Percentiles rank a stretch among this genome's conserved stretches.
These are phyloP conservation scores for Escallonia rubra DNA, from an alignment of 129 eudicot genomes.

Conservation along the genomic window DNA sequence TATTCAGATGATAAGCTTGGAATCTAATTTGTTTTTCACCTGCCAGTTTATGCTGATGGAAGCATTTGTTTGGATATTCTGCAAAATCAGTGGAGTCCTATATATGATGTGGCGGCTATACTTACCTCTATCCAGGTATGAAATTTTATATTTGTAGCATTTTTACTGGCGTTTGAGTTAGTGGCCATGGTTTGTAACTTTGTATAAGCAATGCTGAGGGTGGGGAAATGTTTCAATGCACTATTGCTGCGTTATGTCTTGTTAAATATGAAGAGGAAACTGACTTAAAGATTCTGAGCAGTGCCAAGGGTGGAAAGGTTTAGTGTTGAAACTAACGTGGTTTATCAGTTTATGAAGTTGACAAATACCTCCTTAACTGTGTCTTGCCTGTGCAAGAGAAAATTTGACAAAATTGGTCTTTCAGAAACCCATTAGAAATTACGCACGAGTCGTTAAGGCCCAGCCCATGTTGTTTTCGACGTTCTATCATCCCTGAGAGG, in stretches of 20 bases:
- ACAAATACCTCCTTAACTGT: not conserved
- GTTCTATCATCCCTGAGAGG: no score
- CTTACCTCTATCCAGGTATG: slow-evolving; percentile 53
- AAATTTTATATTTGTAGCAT: not conserved
- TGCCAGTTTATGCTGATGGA: slow-evolving; percentile 55
- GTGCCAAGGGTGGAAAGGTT: not conserved
- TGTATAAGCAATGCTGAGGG: not conserved
- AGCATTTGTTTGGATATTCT: slow-evolving; percentile 61
- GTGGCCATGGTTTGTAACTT: not conserved
- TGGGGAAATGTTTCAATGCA: no score
- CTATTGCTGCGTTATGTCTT: not conserved
- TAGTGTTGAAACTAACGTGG: not conserved
- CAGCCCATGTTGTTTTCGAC: no score
- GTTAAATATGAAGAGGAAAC: not conserved
- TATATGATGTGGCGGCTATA: slow-evolving; percentile 47
- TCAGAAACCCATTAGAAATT: no score
- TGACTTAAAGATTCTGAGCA: not conserved
- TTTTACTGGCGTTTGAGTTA: not conserved
- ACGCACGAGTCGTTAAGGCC: no score
- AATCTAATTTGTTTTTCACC: slow-evolving; percentile 8
- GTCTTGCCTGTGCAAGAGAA: no score
- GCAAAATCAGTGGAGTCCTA: slow-evolving; percentile 63
- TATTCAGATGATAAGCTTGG: not conserved
- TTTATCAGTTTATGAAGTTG: not conserved
- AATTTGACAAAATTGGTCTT: no score